Percentiles rank a stretch among this genome's conserved stretches.
These are phyloP conservation scores for Corymbia citriodora DNA, from an alignment of 441 rosid genomes.

Conservation along the genomic window DNA sequence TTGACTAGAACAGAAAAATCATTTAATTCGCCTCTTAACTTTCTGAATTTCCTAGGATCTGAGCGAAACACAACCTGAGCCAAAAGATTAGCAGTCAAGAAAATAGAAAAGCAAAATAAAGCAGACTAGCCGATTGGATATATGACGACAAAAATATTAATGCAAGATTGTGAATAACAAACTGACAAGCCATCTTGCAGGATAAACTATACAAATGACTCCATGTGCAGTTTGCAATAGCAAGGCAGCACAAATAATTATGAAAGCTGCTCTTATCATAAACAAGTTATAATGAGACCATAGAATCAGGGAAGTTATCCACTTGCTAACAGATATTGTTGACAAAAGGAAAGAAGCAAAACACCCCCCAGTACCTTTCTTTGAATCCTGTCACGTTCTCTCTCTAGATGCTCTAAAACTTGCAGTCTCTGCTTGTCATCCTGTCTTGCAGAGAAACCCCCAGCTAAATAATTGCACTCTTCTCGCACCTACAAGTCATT, in stretches of 20 bases:
- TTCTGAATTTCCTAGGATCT: slow-evolving; percentile 60
- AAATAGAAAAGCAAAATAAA: neutral
- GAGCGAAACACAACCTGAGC: slow-evolving; percentile 79
- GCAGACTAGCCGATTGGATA: neutral
- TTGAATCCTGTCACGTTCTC: slow-evolving; percentile 40
- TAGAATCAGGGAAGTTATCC: neutral
- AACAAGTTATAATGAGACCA: neutral
- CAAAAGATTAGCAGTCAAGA: neutral
- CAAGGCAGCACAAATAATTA: neutral
- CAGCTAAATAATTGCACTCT: slow-evolving; percentile 77
- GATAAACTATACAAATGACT: neutral
- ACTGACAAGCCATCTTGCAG: neutral
- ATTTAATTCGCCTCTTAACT: slow-evolving; percentile 55
- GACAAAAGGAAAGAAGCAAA: neutral
- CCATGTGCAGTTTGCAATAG: neutral
- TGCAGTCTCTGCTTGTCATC: slow-evolving; percentile 36
- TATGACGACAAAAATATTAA: neutral
- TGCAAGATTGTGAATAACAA: neutral
- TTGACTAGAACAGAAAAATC: slow-evolving; percentile 51
- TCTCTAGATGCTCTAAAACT: slow-evolving; percentile 40
- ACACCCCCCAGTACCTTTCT: slow-evolving; percentile 48
- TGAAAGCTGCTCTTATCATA: neutral
- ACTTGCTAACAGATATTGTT: neutral
- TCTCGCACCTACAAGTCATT: slow-evolving; percentile 53
- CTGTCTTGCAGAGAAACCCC: slow-evolving; percentile 40